Conservation (phyloP, 345 rosid genomes). For the Syzygium grande region DNA sequence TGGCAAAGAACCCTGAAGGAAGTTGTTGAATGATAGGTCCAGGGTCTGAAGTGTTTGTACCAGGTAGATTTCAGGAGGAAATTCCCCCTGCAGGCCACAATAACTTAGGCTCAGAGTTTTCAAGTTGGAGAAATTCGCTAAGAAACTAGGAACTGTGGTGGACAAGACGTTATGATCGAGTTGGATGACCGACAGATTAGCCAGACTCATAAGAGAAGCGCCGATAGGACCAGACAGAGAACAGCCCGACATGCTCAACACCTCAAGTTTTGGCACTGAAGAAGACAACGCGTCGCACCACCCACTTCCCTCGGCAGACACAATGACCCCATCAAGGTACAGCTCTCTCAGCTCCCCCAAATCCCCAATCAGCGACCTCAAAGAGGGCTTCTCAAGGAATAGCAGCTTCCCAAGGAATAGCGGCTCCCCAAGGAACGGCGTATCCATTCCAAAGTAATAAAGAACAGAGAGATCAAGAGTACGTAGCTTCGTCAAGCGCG, state of each 20-base stretch:
- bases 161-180: slow-evolving; percentile 9
- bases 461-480: slow-evolving; percentile 17
- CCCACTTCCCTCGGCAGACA: slow-evolving; percentile 13
- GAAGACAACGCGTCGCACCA: slow-evolving; percentile 32
- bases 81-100: slow-evolving; percentile 8
- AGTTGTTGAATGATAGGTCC: not conserved
- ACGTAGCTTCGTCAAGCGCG: not conserved
- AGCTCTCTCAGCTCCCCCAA: not conserved
- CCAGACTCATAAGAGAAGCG: slow-evolving; percentile 1
- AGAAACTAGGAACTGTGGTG: slow-evolving; percentile 12
- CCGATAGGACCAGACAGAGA: slow-evolving; percentile 25
- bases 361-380: not conserved
- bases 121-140: slow-evolving; percentile 14
- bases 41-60: slow-evolving; percentile 12
- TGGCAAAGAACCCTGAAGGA: slow-evolving; percentile 19
- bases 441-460: not conserved
- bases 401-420: slow-evolving; percentile 7
- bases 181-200: slow-evolving; percentile 9
- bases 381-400: slow-evolving; percentile 12
- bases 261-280: slow-evolving; percentile 5
- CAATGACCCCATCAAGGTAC: slow-evolving; percentile 14
- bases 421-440: too few relatives aligned
- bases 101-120: slow-evolving; percentile 6
- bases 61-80: slow-evolving; percentile 18
- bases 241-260: slow-evolving; percentile 21